A percentile compares a stretch with the other conserved stretches of the same genome.
phyloP scores from a whole-genome alignment of 2,329 filamentous ascomycete species.

The Alternaria brassicicola region DNA sequence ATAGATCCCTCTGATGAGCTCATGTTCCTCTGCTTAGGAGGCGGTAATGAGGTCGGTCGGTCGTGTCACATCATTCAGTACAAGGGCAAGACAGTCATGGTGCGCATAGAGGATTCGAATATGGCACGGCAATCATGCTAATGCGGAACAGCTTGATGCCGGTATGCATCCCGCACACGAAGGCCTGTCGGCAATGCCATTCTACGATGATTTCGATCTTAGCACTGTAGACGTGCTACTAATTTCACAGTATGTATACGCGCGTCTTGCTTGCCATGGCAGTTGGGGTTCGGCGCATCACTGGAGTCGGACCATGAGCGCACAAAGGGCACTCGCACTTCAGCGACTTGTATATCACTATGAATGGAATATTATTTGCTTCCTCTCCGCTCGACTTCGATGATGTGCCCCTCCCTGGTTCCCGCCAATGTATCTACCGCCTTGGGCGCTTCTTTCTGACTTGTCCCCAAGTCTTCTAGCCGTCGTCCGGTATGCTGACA shows the following conservation, averaged over 20 bases:
- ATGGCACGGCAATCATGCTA: slow-evolving; percentile 21
- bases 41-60: slow-evolving; percentile 94
- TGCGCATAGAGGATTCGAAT: slow-evolving; percentile 52
- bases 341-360: slow-evolving; percentile 48
- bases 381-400: slow-evolving; percentile 42
- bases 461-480: neutral
- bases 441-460: slow-evolving; percentile 1
- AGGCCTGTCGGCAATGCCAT: slow-evolving; percentile 88
- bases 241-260: slow-evolving; percentile 92
- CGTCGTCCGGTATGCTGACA: slow-evolving; percentile 27
- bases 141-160: slow-evolving; percentile 76
- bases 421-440: slow-evolving; percentile 26
- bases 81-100: slow-evolving; percentile 99
- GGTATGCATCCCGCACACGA: slow-evolving; percentile 97
- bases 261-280: slow-evolving; percentile 23
- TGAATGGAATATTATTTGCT: slow-evolving; percentile 51
- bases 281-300: slow-evolving; percentile 40
- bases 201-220: slow-evolving; percentile 98
- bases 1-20: slow-evolving; percentile 93
- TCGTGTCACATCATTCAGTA: slow-evolving; percentile 99
- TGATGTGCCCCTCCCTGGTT: slow-evolving; percentile 41
- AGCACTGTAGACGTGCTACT: slow-evolving; percentile 96
- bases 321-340: slow-evolving; percentile 25
- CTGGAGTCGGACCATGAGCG: slow-evolving; percentile 35
- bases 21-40: slow-evolving; percentile 90